Evolutionary conservation across 1,284 basidiomycete genomes (phyloP), one percentile per base, ranked within the genome.

Genomic region (Cutaneotrichosporon cutaneum): DNA sequence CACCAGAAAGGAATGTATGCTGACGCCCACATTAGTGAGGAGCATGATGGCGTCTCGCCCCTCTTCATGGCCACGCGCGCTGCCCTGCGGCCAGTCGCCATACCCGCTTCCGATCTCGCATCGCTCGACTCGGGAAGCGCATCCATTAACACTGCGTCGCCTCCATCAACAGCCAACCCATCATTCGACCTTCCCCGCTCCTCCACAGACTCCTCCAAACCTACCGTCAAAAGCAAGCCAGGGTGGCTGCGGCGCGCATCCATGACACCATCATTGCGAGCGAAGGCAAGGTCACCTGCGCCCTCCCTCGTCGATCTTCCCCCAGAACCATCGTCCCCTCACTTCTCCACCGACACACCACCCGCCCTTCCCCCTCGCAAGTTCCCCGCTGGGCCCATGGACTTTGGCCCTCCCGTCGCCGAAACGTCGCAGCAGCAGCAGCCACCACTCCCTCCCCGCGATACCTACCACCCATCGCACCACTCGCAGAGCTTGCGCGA

Each of bases 161-260:
- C 54, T 44, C 21, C 54, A 44, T 30, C 35, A 16, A 48, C 56
- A 22, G 52, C 52, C 4, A 55, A 64, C 9, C 70, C 73, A n/a
- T 72, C 70, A 5, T 18, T 65, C 14, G 68, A 72, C 32, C 33
- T 54, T 24, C 22, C 42, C 16, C 54, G 54, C 18, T 39, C 54
- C 13, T 45, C 54, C 7, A 32, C 48, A n/a, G 48, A 51, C 0
- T 33, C 27, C 14, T 27, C 57, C 16, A 75, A 70, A 59, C 71
- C 74, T 1, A 33, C 64, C 3, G 60, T 72, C 3, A 68, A 70
- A 36, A 60, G 69, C 16, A 77, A 77, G 62, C 72, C 75, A 5
- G 71, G 67, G 13, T 78, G 76, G 76, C 64, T 77, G 7, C 66
- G 70, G 62, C 67, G 76, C 13, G 74, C 74, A 0, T 71, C 68